Evolutionary conservation across 2,329 filamentous ascomycete genomes (phyloP), one percentile per base, ranked within the genome.

Genomic region (Endocalyx cinctus): DNA sequence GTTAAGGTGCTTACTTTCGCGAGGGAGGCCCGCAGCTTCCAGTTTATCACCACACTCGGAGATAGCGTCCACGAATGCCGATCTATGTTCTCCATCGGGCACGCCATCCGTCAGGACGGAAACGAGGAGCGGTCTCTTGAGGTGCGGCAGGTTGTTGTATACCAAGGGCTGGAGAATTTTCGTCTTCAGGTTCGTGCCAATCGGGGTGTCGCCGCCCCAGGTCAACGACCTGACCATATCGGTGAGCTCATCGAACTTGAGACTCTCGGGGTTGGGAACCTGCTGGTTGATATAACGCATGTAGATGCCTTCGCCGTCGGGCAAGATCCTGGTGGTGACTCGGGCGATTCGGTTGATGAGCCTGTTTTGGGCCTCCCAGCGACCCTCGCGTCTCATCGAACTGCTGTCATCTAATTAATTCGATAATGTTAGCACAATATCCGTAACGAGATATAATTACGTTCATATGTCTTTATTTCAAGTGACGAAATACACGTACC

Each of bases 201-300:
- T 39, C 8, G 23, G n/a, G 11, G 42, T 43, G 20, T 37, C 20
- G 20, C 37, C 34, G 8, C 14, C 18, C 11, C 13, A 22, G 5
- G 3, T 19, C 15, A 27, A 10, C 6, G 20, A n/a, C 15, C 37
- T 27, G 10, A 39, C 17, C 16, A 20, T 22, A 2, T 31, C 12
- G 6, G 16, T 8, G 12, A 39, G 15, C 3, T 22, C 32, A n/a
- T 33, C 19, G 18, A 31, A 19, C 16, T 11, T 22, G 11, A 41
- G 33, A 31, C 19, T 41, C 13, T 27, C 19, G 12, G 38, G 34
- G 6, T 41, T 36, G 17, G 20, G 17, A 7, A 40, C 14, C 2
- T 39, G 3, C 11, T 34, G 23, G 41, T 47, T 45, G 29, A 48
- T 47, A 25, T 38, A 47, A 10, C 39, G 39, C 11, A 47, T 20